Base-by-base conservation (phyloP, 257 asterid species). In the Mitragyna speciosa region DNA sequence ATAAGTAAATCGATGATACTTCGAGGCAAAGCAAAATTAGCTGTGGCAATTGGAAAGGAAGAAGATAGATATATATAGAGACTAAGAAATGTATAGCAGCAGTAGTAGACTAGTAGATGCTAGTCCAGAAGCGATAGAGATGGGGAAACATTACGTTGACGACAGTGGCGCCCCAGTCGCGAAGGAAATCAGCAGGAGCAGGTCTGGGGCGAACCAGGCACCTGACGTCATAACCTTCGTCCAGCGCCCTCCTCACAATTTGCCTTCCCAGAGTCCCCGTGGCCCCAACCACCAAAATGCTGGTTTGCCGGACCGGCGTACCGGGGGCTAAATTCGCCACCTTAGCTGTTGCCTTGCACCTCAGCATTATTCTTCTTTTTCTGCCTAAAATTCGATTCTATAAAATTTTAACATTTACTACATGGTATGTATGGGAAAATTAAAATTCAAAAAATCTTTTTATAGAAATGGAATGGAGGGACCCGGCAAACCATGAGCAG, bases 111-210 rank as follows among this genome's bases (percentile, higher is more conserved):
- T 36, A 36, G 41, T 36, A 36, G 47, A 70, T 70, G 64, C 41
- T 36, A 36, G 41, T 36, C 41, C 41, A 36, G 41, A 36, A 36
- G 41, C 2, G 41, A 36, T 36, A 36, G 41, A 36, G 41, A 36
- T 36, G 41, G 41, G 41, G 41, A 36, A 1, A 36, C 41, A 36
- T 36, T 85, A 93, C 99, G 87, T 93, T 95, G 86, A 95, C 99
- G 71, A 95, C 98, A 20, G 96, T 92, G 52, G 98, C 97, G 41
- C 99, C 99, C 99, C 99, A 95, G 78, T 95, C 98, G 81, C 99
- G 98, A 14, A 95, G 94, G 78, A 95, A 95, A 87, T 95, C 99
- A 76, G 99, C 99, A 78, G 99, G 99, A 70, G 98, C 94, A 75
- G 98, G 99, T 41, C 99, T 89, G 77, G 99, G 96, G 78, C 98